Percentiles rank a stretch among this genome's conserved stretches.
These are phyloP conservation scores for Asterochloris erici DNA, from an alignment of 139 green algal species.

Conservation along the genomic window DNA sequence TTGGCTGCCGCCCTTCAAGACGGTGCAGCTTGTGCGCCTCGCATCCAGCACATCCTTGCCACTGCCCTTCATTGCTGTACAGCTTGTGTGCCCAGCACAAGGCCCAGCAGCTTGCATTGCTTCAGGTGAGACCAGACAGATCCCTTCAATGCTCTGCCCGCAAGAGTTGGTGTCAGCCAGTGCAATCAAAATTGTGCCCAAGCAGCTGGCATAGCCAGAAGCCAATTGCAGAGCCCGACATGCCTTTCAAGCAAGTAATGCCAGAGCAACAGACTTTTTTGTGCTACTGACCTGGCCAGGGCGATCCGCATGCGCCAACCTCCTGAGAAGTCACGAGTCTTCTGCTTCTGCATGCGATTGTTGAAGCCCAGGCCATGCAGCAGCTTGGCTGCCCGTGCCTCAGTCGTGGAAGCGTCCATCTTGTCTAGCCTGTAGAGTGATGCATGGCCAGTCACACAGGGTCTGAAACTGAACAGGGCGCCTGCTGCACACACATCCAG, in stretches of 20 bases:
- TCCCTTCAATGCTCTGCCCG: no score
- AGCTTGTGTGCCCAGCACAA: no score
- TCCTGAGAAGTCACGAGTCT: constrained; percentile 89
- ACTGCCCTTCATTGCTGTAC: no score
- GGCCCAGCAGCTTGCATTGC: no score
- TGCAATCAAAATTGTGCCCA: neutral
- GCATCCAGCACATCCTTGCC: no score
- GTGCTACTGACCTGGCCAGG: constrained; percentile 51
- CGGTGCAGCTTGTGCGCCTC: no score
- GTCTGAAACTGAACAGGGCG: no score
- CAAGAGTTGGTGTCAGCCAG: no score
- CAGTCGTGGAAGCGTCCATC: constrained; percentile 75
- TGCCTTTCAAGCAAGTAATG: neutral
- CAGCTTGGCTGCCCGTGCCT: constrained; percentile 78
- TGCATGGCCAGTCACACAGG: no score
- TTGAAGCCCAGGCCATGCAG: constrained; percentile 94
- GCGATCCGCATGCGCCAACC: constrained; percentile 97
- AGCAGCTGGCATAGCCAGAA: neutral
- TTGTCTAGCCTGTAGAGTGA: constrained; percentile 60
- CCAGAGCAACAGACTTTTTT: neutral
- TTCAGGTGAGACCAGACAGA: no score
- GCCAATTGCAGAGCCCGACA: neutral
- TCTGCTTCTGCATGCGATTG: constrained; percentile 78
- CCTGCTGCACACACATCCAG: no score
- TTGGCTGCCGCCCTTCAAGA: no score